These are phyloP conservation scores for Metarhizium robertsii DNA, from an alignment of 2,329 filamentous ascomycete genomes.

Conservation along the genomic window DNA sequence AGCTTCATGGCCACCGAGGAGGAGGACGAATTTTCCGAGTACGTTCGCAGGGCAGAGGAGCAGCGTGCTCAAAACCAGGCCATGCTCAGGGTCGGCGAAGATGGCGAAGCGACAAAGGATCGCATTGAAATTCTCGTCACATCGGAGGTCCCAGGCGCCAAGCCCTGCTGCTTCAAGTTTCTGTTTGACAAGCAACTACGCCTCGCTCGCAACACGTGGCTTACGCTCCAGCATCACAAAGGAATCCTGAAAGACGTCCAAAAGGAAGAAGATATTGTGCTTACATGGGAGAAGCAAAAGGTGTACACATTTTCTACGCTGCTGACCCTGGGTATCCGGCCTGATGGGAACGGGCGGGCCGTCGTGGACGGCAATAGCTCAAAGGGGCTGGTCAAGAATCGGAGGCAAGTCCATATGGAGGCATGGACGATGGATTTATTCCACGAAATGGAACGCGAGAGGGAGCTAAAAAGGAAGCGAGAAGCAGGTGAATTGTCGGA, in stretches of 20 bases:
- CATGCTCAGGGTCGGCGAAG: conserved; percentile 8
- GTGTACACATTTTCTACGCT: conserved; percentile 72
- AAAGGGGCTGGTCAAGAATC: conserved; percentile 38
- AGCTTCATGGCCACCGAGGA: conserved; percentile 9
- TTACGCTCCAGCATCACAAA: conserved; percentile 45
- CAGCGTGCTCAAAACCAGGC: conserved; percentile 20
- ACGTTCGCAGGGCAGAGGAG: conserved; percentile 31
- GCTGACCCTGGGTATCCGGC: conserved; percentile 52
- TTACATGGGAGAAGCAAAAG: conserved; percentile 68
- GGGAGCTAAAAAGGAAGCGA: conserved; percentile 36
- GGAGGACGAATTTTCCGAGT: conserved; percentile 36
- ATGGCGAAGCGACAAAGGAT: conserved; percentile 13
- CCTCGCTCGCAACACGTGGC: conserved; percentile 62
- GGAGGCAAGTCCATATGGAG: conserved; percentile 60
- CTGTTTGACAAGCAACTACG: conserved; percentile 59
- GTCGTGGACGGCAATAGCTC: conserved; percentile 24
- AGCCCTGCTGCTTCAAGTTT: conserved; percentile 48
- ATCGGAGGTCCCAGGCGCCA: conserved; percentile 54
- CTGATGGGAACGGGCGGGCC: conserved; percentile 30
- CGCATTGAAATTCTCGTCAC: conserved; percentile 36
- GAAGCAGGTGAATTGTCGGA: conserved; percentile 30
- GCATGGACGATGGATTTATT: conserved; percentile 64
- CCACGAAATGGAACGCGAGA: conserved; percentile 34
- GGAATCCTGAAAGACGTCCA: conserved; percentile 25
- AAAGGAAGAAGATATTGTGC: conserved; percentile 48